Percentiles rank a stretch among this genome's conserved stretches.
These are phyloP conservation scores for Starmera caribaea DNA, from an alignment of 805 yeast species.

Conservation along the genomic window DNA sequence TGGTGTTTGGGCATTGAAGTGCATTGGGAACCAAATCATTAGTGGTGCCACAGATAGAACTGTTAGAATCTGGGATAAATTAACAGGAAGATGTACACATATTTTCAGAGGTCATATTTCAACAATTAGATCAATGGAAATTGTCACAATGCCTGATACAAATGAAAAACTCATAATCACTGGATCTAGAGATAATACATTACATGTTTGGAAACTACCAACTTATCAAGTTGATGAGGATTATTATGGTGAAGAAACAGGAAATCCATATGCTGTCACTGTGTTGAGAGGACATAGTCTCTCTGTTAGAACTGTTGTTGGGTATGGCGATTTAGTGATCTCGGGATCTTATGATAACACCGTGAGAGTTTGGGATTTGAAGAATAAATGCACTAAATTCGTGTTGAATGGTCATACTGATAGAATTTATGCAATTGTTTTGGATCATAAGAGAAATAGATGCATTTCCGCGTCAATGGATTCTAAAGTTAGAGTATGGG, in stretches of 20 bases:
- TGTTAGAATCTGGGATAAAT: conserved; percentile 88
- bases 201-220: conserved; percentile 82
- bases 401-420: conserved; percentile 79
- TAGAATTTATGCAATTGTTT: conserved; percentile 79
- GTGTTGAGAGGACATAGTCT: conserved; percentile 68
- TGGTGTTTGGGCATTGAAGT: conserved; percentile 97
- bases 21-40: conserved; percentile 71
- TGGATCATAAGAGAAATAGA: conserved; percentile 64
- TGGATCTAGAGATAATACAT: conserved; percentile 78
- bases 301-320: conserved; percentile 81
- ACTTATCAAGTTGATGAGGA: conserved; percentile 22
- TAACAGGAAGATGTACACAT: conserved; percentile 80
- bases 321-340: conserved; percentile 72
- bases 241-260: conserved; percentile 24
- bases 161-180: conserved; percentile 69
- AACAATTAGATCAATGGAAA: conserved; percentile 86
- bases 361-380: conserved; percentile 87
- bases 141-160: conserved; percentile 57
- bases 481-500: conserved; percentile 84
- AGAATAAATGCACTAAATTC: conserved; percentile 61
- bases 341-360: conserved; percentile 89
- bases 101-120: conserved; percentile 87
- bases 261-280: conserved; percentile 55
- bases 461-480: conserved; percentile 93
- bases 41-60: conserved; percentile 94